A percentile compares a stretch with the other conserved stretches of the same genome.
phyloP scores from a whole-genome alignment of 1,284 basidiomycete genomes.

The Ustilago esculenta region DNA sequence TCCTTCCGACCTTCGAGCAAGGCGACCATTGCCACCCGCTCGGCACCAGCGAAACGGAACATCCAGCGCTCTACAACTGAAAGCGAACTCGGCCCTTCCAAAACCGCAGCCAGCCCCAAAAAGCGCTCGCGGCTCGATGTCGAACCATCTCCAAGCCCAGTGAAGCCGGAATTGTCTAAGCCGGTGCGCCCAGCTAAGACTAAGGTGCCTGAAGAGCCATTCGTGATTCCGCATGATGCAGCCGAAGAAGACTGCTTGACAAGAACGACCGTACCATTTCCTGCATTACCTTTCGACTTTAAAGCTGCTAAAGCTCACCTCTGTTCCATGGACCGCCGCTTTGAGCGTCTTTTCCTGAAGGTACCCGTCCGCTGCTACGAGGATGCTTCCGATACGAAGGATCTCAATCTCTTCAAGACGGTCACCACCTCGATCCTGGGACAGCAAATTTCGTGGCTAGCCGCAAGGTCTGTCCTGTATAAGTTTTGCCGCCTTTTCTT shows the following conservation, averaged over 20 bases:
- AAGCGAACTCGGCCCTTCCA: conserved; percentile 9
- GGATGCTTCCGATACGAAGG: conserved; percentile 71
- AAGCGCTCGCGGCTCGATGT: conserved; percentile 6
- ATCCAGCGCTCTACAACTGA: conserved; percentile 36
- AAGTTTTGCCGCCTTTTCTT: conserved; percentile 73
- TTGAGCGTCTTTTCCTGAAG: conserved; percentile 75
- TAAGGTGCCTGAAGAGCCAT: conserved; percentile 37
- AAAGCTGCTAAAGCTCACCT: conserved; percentile 79
- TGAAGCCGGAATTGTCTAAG: not conserved
- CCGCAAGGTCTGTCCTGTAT: conserved; percentile 85
- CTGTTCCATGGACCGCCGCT: conserved; percentile 76
- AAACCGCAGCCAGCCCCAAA: not conserved
- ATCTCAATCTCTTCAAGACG: conserved; percentile 64
- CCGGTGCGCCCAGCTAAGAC: conserved; percentile 6
- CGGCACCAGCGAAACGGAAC: conserved; percentile 10
- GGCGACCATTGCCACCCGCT: conserved; percentile 25
- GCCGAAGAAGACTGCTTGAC: conserved; percentile 38
- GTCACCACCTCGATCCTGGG: conserved; percentile 78
- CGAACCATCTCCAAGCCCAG: not conserved
- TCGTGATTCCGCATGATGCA: conserved; percentile 36
- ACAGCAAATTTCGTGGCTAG: conserved; percentile 91
- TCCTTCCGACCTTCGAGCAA: conserved; percentile 31
- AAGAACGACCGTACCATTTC: conserved; percentile 48
- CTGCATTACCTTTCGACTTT: conserved; percentile 76
- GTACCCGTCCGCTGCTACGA: conserved; percentile 77